Evolutionary conservation across 164 flowering plant genomes (phyloP).

Genomic region (Magnolia sinica): DNA sequence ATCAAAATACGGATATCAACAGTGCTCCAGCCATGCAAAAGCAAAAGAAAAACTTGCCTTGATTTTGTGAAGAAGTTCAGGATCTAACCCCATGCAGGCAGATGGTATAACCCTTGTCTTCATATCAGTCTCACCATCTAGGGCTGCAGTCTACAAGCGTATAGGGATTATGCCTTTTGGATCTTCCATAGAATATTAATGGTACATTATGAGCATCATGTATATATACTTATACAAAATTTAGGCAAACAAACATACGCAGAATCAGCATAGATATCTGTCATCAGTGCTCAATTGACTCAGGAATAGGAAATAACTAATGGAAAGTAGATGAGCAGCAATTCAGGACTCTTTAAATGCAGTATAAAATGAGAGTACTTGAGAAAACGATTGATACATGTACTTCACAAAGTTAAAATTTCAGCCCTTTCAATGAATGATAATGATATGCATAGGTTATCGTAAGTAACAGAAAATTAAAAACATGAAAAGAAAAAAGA

Average conservation of each 20-base stretch:
- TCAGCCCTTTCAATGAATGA: neutral
- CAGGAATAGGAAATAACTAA: too few relatives aligned
- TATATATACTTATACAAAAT: too few relatives aligned
- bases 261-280: too few relatives aligned
- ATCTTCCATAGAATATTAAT: too few relatives aligned
- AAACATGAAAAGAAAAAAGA: neutral
- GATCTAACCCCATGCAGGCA: constrained; percentile 83
- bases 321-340: too few relatives aligned
- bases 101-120: constrained; percentile 86
- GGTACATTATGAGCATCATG: too few relatives aligned
- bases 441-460: neutral
- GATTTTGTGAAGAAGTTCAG: constrained; percentile 78
- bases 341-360: too few relatives aligned
- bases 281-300: too few relatives aligned
- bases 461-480: neutral
- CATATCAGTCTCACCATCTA: constrained; percentile 97
- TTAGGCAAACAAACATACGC: too few relatives aligned
- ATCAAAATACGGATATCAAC: neutral
- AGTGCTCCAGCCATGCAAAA: neutral
- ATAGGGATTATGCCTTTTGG: too few relatives aligned
- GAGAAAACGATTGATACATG: too few relatives aligned
- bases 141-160: constrained; percentile 73
- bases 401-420: neutral
- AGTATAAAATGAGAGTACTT: too few relatives aligned
- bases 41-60: constrained; percentile 52